These are phyloP conservation scores for Xylariomycetidae sp. DNA, from an alignment of 2,329 filamentous ascomycete genomes.

Conservation along the genomic window DNA sequence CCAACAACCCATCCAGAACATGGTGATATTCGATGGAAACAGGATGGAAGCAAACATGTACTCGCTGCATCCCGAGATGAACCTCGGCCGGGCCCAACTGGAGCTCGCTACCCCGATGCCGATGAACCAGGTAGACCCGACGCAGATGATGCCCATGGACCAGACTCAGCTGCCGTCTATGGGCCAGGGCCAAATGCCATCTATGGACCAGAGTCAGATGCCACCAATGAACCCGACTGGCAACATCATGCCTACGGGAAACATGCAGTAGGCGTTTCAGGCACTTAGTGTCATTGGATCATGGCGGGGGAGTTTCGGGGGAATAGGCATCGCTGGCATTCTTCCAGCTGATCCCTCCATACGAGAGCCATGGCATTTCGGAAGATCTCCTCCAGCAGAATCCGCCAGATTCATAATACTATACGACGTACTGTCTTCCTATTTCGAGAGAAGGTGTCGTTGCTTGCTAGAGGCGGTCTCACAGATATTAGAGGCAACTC, in stretches of 20 bases:
- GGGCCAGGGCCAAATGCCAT: slow-evolving; percentile 8
- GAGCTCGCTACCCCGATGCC: slow-evolving; percentile 17
- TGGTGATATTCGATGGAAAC: slow-evolving; percentile 86
- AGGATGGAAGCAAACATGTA: slow-evolving; percentile 73
- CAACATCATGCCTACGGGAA: neutral
- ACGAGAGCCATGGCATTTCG: too few species aligned
- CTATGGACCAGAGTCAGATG: slow-evolving; percentile 9
- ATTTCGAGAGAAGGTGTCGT: too few species aligned
- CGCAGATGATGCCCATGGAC: slow-evolving; percentile 18
- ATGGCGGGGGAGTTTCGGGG: too few species aligned
- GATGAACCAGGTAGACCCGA: slow-evolving; percentile 11
- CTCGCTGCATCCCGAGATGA: slow-evolving; percentile 66
- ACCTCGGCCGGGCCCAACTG: slow-evolving; percentile 44
- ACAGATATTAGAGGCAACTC: too few species aligned
- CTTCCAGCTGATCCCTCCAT: too few species aligned
- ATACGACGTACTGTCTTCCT: too few species aligned
- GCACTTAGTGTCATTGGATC: too few species aligned
- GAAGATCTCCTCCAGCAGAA: too few species aligned
- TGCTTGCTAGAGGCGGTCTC: too few species aligned
- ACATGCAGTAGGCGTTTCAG: slow-evolving; percentile 1
- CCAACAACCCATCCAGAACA: slow-evolving; percentile 94
- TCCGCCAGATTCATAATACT: too few species aligned
- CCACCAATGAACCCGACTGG: slow-evolving; percentile 6
- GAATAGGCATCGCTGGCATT: too few species aligned
- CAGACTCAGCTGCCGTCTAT: slow-evolving; percentile 8